These are phyloP conservation scores for Calonectria pseudoreteaudii DNA, from an alignment of 2,329 filamentous ascomycete genomes.

Conservation along the genomic window DNA sequence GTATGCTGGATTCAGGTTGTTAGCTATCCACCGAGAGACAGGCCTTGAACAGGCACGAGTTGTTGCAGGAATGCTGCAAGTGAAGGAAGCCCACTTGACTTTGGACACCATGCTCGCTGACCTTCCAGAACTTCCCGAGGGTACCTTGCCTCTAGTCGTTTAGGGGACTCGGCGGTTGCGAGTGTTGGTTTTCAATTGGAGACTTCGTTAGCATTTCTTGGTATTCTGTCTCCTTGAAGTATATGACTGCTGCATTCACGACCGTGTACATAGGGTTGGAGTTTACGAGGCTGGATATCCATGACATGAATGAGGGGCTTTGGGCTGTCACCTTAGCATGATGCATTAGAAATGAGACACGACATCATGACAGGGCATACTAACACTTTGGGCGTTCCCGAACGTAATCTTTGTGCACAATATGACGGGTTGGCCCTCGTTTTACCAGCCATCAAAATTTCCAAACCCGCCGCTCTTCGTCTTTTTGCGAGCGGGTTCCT, in stretches of 20 bases:
- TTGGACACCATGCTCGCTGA: constrained; percentile 22
- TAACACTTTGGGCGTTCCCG: constrained; percentile 12
- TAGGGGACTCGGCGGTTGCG: constrained; percentile 25
- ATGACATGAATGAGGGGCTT: constrained; percentile 13
- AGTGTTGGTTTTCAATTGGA: neutral
- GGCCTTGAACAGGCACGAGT: constrained; percentile 58
- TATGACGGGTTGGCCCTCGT: neutral
- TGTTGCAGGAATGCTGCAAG: constrained; percentile 56
- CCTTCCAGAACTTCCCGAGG: constrained; percentile 44
- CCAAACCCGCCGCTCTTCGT: constrained; percentile 83
- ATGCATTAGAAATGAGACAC: constrained; percentile 24
- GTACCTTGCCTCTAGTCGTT: constrained; percentile 42
- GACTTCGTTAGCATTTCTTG: neutral
- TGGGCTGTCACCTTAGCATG: constrained; percentile 30
- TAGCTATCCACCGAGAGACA: constrained; percentile 58
- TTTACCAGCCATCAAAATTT: constrained; percentile 92
- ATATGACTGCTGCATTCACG: constrained; percentile 12
- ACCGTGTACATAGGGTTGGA: constrained; percentile 17
- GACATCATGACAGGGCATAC: constrained; percentile 30
- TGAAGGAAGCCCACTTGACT: constrained; percentile 38
- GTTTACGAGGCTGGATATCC: constrained; percentile 24
- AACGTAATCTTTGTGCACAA: neutral
- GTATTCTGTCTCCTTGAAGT: constrained; percentile 2
- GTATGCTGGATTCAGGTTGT: constrained; percentile 59
- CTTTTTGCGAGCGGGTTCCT: constrained; percentile 85